These are phyloP conservation scores for Daldinia caldariorum DNA, from an alignment of 495 filamentous ascomycete species.

Conservation along the genomic window DNA sequence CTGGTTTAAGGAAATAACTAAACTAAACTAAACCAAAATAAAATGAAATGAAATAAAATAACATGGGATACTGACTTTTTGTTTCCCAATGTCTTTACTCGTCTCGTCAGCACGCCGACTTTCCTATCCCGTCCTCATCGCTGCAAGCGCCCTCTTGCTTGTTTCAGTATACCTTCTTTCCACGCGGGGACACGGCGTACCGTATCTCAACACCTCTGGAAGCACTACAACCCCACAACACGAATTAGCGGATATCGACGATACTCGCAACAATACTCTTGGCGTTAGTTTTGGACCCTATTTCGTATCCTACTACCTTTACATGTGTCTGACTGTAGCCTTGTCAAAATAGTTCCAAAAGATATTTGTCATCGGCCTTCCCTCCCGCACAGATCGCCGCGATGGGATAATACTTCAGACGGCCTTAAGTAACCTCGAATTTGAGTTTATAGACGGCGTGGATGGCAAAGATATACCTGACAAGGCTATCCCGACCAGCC, in stretches of 20 bases:
- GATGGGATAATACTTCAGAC: conserved; percentile 64
- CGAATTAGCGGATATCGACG: conserved; percentile 7
- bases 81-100: conserved; percentile 11
- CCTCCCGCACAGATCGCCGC: conserved; percentile 63
- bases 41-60: not conserved
- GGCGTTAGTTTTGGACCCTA: conserved; percentile 31
- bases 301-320: not conserved
- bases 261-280: conserved; percentile 40
- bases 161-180: conserved; percentile 28
- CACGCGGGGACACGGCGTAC: conserved; percentile 1
- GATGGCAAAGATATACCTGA: conserved; percentile 49
- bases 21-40: not conserved
- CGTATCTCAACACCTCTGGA: conserved; percentile 7
- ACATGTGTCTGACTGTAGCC: not conserved
- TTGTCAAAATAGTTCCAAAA: conserved; percentile 59
- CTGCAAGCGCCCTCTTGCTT: conserved; percentile 19
- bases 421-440: conserved; percentile 56
- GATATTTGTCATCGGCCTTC: conserved; percentile 63
- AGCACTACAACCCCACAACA: not conserved
- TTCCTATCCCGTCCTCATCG: conserved; percentile 12
- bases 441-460: conserved; percentile 62
- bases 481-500: conserved; percentile 50
- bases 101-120: conserved; percentile 27
- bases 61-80: conserved; percentile 3
- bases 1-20: not conserved